Conservation (phyloP, 2,329 filamentous ascomycete species). For the Gremmenia infestans region DNA sequence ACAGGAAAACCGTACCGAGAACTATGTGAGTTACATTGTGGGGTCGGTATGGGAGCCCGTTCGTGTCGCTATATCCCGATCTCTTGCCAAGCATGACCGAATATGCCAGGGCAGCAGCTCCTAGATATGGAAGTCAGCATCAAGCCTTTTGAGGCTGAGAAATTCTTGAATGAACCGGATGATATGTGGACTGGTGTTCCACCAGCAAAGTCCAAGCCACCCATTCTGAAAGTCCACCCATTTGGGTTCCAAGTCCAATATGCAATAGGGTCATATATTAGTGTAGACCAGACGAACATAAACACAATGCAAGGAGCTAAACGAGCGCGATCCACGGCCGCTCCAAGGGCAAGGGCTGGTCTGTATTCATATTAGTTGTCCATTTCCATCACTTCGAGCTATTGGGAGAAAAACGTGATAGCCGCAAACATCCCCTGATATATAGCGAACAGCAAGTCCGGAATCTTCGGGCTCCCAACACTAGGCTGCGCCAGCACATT, state of each 20-base stretch:
- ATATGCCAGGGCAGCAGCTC: constrained; percentile 79
- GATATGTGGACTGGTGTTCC: constrained; percentile 88
- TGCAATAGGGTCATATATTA: constrained; percentile 88
- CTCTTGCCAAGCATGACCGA: constrained; percentile 79
- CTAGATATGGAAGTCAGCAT: too few relatives aligned
- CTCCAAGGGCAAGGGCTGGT: constrained; percentile 78
- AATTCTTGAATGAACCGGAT: constrained; percentile 42
- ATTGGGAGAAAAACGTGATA: constrained; percentile 49
- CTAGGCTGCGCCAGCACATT: constrained; percentile 72
- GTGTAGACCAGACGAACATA: constrained; percentile 87
- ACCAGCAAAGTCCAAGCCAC: constrained; percentile 82
- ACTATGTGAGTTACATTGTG: constrained; percentile 93
- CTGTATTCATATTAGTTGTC: background rate
- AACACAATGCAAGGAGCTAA: constrained; percentile 87
- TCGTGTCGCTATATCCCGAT: constrained; percentile 66
- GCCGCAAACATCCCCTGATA: constrained; percentile 87
- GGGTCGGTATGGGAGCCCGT: constrained; percentile 85
- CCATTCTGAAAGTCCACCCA: constrained; percentile 76
- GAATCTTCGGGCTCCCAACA: constrained; percentile 66
- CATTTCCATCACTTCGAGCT: background rate
- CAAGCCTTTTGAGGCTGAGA: too few relatives aligned
- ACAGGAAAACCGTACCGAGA: constrained; percentile 87
- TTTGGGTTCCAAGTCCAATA: constrained; percentile 91
- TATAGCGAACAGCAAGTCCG: constrained; percentile 78
- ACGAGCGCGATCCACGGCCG: constrained; percentile 79